Conservation (phyloP, 2,329 filamentous ascomycete genomes). For the Didymella exigua region DNA sequence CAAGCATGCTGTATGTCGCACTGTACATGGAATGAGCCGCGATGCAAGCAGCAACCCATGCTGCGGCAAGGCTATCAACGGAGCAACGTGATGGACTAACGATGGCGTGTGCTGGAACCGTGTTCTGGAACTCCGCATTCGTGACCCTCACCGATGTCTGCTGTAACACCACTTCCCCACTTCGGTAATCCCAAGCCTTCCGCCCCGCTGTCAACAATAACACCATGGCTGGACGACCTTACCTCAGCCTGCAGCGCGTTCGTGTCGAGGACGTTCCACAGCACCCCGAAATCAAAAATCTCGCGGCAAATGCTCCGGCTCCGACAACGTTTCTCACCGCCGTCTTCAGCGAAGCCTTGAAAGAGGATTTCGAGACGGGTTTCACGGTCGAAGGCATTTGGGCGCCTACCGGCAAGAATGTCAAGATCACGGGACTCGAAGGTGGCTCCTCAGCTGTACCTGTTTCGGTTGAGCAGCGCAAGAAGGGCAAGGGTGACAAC, state of each 20-base stretch:
- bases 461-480: conserved; percentile 26
- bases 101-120: neutral
- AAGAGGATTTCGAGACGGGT: conserved; percentile 24
- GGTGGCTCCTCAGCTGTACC: conserved; percentile 6
- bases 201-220: conserved; percentile 19
- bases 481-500: conserved; percentile 49
- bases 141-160: conserved; percentile 2
- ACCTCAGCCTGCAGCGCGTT: conserved; percentile 14
- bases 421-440: conserved; percentile 19
- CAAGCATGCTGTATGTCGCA: neutral
- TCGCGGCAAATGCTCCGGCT: conserved; percentile 6
- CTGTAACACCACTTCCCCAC: conserved; percentile 11
- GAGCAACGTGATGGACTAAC: neutral
- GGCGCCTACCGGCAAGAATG: conserved; percentile 12
- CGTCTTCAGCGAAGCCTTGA: conserved; percentile 26
- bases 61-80: neutral
- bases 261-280: conserved; percentile 24
- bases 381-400: conserved; percentile 23
- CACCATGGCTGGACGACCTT: conserved; percentile 15
- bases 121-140: conserved; percentile 6
- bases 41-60: neutral
- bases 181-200: conserved; percentile 20
- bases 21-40: neutral
- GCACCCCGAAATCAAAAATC: conserved; percentile 20
- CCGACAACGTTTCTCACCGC: conserved; percentile 24